These are phyloP conservation scores for Stephania japonica DNA, from an alignment of 164 flowering plant genomes.

Conservation along the genomic window DNA sequence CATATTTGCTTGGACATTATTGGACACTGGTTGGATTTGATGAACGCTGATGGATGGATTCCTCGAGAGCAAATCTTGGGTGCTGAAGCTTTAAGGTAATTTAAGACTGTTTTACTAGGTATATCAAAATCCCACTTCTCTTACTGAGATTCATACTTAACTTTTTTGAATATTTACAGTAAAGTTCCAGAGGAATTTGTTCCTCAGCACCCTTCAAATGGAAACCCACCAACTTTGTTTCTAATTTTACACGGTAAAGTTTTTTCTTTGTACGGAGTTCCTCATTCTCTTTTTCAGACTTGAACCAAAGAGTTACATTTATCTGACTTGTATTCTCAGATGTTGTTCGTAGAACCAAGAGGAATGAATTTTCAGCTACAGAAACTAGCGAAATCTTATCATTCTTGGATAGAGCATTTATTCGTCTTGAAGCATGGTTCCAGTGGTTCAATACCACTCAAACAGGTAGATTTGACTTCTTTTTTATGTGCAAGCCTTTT, in stretches of 20 bases:
- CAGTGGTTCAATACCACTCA: constrained; percentile 96
- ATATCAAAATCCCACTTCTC: background rate
- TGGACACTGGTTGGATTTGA: constrained; percentile 96
- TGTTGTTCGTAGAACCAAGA: constrained; percentile 45
- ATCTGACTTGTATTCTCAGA: constrained; percentile 38
- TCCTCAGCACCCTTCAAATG: constrained; percentile 82
- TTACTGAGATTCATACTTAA: background rate
- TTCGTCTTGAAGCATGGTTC: constrained; percentile 94
- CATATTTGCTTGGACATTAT: constrained; percentile 76
- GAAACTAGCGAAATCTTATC: constrained; percentile 53
- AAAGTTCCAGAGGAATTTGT: constrained; percentile 95
- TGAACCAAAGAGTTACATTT: background rate
- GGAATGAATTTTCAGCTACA: constrained; percentile 40
- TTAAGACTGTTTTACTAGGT: constrained; percentile 1
- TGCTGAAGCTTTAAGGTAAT: constrained; percentile 92
- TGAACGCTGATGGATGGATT: constrained; percentile 98
- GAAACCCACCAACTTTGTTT: constrained; percentile 90
- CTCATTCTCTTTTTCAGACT: background rate
- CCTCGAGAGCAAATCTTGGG: constrained; percentile 98
- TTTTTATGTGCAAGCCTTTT: background rate
- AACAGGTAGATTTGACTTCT: constrained; percentile 41
- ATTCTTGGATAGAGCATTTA: constrained; percentile 73
- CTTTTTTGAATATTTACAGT: constrained; percentile 36
- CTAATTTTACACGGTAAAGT: constrained; percentile 67
- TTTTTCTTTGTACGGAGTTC: background rate